Percentiles rank a stretch among this genome's conserved stretches.
These are phyloP conservation scores for Puccinia hordei DNA, from an alignment of 1,284 basidiomycete species.

Conservation along the genomic window DNA sequence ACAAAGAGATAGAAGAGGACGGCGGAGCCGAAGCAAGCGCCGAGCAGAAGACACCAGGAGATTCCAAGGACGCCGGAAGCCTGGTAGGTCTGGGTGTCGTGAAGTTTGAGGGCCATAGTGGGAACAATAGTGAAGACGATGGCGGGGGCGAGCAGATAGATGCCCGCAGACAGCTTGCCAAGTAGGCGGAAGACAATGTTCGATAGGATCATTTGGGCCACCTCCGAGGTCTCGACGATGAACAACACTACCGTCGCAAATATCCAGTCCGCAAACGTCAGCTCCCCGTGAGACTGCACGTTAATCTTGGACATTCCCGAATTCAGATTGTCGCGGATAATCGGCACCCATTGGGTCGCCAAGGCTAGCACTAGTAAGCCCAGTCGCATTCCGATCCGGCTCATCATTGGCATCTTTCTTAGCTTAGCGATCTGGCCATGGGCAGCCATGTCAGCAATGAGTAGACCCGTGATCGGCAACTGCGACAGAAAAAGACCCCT, in stretches of 20 bases:
- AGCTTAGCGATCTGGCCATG: constrained; percentile 58
- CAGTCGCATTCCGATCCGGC: constrained; percentile 55
- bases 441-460: constrained; percentile 57
- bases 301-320: constrained; percentile 56
- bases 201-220: constrained; percentile 57
- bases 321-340: constrained; percentile 58
- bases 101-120: constrained; percentile 55
- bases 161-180: constrained; percentile 57
- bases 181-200: constrained; percentile 57
- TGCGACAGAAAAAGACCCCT: not conserved
- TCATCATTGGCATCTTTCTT: constrained; percentile 55
- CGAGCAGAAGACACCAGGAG: constrained; percentile 56
- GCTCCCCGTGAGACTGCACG: constrained; percentile 56
- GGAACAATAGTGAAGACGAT: constrained; percentile 58
- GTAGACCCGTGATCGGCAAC: constrained; percentile 43
- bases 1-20: constrained; percentile 57
- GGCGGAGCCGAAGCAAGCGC: constrained; percentile 54
- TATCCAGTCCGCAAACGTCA: constrained; percentile 57
- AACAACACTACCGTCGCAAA: constrained; percentile 57
- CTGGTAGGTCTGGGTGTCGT: constrained; percentile 54
- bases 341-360: constrained; percentile 56
- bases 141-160: constrained; percentile 57
- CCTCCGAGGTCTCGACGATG: constrained; percentile 57
- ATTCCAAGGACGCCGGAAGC: constrained; percentile 55
- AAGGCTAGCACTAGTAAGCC: constrained; percentile 55